Base-by-base conservation (phyloP, 75 land plant genomes). In the Gnetum montanum region DNA sequence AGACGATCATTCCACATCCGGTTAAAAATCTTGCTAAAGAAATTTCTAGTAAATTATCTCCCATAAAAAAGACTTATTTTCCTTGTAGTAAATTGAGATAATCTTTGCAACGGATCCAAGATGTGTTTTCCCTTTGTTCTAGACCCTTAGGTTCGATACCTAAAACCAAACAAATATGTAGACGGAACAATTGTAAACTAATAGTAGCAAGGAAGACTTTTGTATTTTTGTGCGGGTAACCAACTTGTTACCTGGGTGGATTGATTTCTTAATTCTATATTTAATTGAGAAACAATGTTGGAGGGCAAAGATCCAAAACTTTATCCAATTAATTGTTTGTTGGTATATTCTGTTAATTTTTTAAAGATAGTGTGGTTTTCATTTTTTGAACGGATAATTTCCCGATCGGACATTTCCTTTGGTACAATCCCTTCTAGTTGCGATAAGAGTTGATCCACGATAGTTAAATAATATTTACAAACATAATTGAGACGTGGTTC, bases 11-110 rank as follows among this genome's bases (percentile, higher is more conserved):
- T 34, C 63, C 63, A 61, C 63, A 61, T 48, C 6, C 19, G 36
- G 58, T 56, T 46, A 65, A 47, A 22, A 57, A 65, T 57, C 61
- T 56, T 54, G 40, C 62, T 65, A 43, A 6, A 43, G 38, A 65
- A 4, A 65, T 30, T 65, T 65, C 34, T 58, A 57, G 37, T 15
- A 58, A 6, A 65, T 57, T 65, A 23, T 65, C 43, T 22, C 37
- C 35, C 63, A 65, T 65, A 22, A 65, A 57, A 65, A 65, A 65
- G 15, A 65, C 16, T 18, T 22, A 53, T 46, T 65, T 65, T n/a
- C 60, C 59, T 13, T 1, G 11, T 46, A 25, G 40, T 24, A 65
- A 57, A 46, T 65, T 38, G 25, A 65, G 49, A 65, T 65, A 46
- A 58, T 65, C 34, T 58, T 65, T 65, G 57, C 11, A 47, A 47